Percentiles rank a stretch among this genome's conserved stretches.
phyloP scores from a whole-genome alignment of 768 basidiomycete genomes.

The Panaeolus cyanescens region DNA sequence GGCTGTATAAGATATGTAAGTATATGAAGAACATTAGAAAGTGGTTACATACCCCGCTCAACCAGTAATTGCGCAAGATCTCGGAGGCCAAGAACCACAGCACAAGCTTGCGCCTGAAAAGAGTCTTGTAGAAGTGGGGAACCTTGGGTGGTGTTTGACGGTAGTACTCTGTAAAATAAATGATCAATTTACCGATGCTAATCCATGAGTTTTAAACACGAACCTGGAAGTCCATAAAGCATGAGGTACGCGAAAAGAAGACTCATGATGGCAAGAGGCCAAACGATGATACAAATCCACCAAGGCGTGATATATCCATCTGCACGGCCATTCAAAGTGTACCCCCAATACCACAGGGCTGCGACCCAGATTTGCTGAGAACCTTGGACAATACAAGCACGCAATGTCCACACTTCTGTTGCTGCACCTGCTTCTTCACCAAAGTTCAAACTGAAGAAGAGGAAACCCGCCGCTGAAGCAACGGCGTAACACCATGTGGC shows the following conservation, averaged over 20 bases:
- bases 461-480: conserved; percentile 91
- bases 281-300: conserved; percentile 81
- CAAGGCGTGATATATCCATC: conserved; percentile 67
- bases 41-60: conserved; percentile 68
- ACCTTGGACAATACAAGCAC: conserved; percentile 92
- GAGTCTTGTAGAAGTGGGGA: conserved; percentile 86
- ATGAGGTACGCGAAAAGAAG: conserved; percentile 81
- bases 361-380: conserved; percentile 97
- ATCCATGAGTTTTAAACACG: conserved; percentile 17
- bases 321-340: conserved; percentile 61
- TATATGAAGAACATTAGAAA: not conserved
- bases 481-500: conserved; percentile 93
- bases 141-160: conserved; percentile 94
- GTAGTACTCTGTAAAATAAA: conserved; percentile 66
- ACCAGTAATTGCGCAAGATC: conserved; percentile 89
- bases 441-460: conserved; percentile 95
- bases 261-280: conserved; percentile 80
- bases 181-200: not conserved
- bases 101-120: conserved; percentile 89
- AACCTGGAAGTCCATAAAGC: conserved; percentile 85
- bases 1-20: conserved; percentile 48
- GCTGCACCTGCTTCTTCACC: conserved; percentile 97
- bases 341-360: conserved; percentile 96
- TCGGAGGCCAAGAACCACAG: conserved; percentile 95
- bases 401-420: conserved; percentile 90